Evolutionary conservation across 2,329 filamentous ascomycete genomes (phyloP).

Genomic region (Thyridium curvatum): DNA sequence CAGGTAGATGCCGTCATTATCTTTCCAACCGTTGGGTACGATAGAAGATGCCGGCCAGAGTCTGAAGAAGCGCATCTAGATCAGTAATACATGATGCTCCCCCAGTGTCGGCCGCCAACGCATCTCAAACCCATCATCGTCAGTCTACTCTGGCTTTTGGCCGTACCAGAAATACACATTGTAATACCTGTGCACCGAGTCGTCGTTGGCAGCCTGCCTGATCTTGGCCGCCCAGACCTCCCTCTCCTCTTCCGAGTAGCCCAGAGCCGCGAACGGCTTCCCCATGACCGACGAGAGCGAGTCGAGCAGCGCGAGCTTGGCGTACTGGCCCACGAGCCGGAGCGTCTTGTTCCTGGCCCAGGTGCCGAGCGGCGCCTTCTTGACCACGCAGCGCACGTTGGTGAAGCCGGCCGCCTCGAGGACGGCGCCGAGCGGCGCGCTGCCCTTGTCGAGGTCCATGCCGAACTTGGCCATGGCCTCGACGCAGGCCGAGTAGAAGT

Average conservation of each 20-base stretch:
- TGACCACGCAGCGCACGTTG: constrained; percentile 28
- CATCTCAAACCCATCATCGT: not conserved
- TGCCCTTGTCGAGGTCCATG: constrained; percentile 23
- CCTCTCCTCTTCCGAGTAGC: constrained; percentile 21
- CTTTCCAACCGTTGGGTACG: too few species aligned
- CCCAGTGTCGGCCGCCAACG: too few species aligned
- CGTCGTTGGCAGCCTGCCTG: constrained; percentile 24
- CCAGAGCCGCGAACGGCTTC: constrained; percentile 27
- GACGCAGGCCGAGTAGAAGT: constrained; percentile 18
- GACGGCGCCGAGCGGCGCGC: constrained; percentile 20
- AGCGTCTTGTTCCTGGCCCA: constrained; percentile 33
- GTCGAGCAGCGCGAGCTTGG: constrained; percentile 26
- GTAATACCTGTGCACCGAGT: constrained; percentile 29
- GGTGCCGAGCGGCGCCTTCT: constrained; percentile 36
- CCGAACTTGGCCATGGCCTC: constrained; percentile 26
- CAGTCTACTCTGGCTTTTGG: constrained; percentile 22
- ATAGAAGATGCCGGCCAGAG: too few species aligned
- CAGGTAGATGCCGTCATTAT: too few species aligned
- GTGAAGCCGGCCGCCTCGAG: constrained; percentile 34
- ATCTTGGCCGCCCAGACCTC: constrained; percentile 21
- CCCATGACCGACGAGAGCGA: constrained; percentile 27
- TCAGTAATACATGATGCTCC: too few species aligned
- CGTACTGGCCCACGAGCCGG: constrained; percentile 31
- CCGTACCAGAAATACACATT: constrained; percentile 30
- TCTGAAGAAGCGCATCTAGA: too few species aligned